Evolutionary conservation across 2,329 filamentous ascomycete genomes (phyloP), one percentile per base, ranked within the genome.

Genomic region (Ophiognomonia clavigignenti-juglandacearum): DNA sequence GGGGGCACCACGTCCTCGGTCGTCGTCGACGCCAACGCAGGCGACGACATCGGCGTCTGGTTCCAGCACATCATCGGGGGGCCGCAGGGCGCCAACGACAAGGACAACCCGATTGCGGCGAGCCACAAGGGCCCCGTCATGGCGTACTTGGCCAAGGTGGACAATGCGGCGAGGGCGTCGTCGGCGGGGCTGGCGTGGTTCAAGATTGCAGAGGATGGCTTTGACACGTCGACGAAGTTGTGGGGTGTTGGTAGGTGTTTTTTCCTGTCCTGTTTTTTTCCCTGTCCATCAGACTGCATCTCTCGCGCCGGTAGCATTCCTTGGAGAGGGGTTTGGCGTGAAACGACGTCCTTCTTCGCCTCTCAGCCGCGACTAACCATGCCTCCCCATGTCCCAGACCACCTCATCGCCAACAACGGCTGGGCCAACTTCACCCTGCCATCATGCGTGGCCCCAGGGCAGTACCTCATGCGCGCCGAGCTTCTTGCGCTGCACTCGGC

Each of bases 1-100:
- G 61, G 67, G 10, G 69, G 68, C 14, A 61, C 58, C 23, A 71
- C 62, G 9, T 73, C 70, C 4, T 43, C 58, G 47, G 59, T 63
- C 10, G 64, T 80, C 43, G 71, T 79, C 53, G 62, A 66, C 35
- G 70, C 78, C 42, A 67, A 70, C 14, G 65, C 71, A 3, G 76
- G 76, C 11, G 75, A 77, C 57, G 65, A 69, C 54, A 62, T 79
- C 38, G 75, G 75, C 7, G 67, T 74, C 2, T 71, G 65, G 59
- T 79, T 71, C 66, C 72, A 74, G 35, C 75, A 79, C 55, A 65
- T 78, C 42, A 71, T 79, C 46, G 76, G 76, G 44, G 75, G 75
- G 39, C 65, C 70, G 7, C 74, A 79, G 59, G 69, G 65, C 53
- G 44, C 72, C 37, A 66, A 66, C 53, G 74, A 76, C 63, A 60